Conservation (phyloP, 2,329 filamentous ascomycete species). For the Stemphylium lycopersici region DNA sequence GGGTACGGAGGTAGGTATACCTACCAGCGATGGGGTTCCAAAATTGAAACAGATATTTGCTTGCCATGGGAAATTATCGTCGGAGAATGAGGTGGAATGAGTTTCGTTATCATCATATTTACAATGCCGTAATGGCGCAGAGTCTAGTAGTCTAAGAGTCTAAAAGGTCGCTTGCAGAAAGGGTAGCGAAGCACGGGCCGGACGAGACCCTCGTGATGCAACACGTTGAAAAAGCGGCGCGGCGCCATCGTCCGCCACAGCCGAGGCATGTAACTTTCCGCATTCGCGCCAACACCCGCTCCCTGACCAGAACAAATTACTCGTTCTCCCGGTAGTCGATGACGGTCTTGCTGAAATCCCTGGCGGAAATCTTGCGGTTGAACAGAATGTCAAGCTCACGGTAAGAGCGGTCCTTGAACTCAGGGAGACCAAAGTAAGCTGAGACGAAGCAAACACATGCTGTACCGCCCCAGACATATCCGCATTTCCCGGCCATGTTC, state of each 20-base stretch:
- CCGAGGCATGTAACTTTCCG: too few species aligned
- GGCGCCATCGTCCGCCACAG: too few species aligned
- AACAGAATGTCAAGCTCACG: slow-evolving; percentile 57
- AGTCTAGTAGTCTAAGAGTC: neutral
- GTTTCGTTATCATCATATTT: neutral
- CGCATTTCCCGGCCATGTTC: slow-evolving; percentile 43
- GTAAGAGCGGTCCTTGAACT: slow-evolving; percentile 58
- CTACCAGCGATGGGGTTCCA: neutral
- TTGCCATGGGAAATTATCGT: too few species aligned
- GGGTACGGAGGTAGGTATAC: too few species aligned
- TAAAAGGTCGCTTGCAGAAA: neutral
- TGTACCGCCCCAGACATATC: slow-evolving; percentile 48
- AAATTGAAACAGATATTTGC: too few species aligned
- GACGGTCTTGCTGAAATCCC: slow-evolving; percentile 61
- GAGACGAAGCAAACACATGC: slow-evolving; percentile 60
- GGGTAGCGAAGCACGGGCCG: neutral
- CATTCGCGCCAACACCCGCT: too few species aligned
- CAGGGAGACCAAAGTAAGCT: slow-evolving; percentile 60
- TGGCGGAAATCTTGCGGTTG: slow-evolving; percentile 55
- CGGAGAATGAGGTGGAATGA: too few species aligned
- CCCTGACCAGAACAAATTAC: slow-evolving; percentile 49
- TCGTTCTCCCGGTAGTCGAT: slow-evolving; percentile 67
- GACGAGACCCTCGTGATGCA: neutral
- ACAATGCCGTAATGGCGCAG: neutral
- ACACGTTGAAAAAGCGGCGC: too few species aligned